Evolutionary conservation across 1,139 yeast species (phyloP), one percentile per base, ranked within the genome.

Genomic region (Martiniozyma asiatica): DNA sequence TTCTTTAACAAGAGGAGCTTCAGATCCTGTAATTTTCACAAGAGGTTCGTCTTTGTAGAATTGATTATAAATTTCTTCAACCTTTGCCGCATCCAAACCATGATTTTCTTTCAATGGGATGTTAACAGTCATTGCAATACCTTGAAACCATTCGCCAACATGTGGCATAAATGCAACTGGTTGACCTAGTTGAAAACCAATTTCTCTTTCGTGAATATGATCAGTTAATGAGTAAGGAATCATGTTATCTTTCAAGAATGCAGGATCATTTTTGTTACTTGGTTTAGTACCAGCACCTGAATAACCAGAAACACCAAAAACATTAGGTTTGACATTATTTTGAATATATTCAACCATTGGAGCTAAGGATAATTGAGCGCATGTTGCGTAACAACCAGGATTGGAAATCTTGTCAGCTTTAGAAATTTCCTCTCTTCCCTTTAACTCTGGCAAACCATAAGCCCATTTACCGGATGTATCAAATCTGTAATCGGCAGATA

Each of bases 221-320:
- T 89, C 95, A 14, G 98, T 92, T 48, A 92, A 66, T 2, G 96
- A 76, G 61, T 89, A 89, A 35, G 99, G 98, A 49, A 89, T 81
- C 53, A 92, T 63, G 60, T 89, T 89, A 60, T 92, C 73, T 39
- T 64, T 56, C 49, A 89, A 65, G 47, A 73, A 64, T 37, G 71
- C 65, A 33, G 79, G 61, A 52, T 89, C 97, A 53, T 89, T 92
- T 63, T 85, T 85, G 37, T 94, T 94, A 6, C 95, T 81, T 35
- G 98, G 98, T 59, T 92, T 89, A 31, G 99, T 87, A 41, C 98
- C 98, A 12, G 98, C 98, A 36, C 99, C 99, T 14, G 98, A 87
- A 56, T 89, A 89, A 27, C 99, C 99, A 29, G 95, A 82, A 23
- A 89, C 92, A 51, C 98, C 98, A 54, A 89, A 89, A 14, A 89